Percentiles rank a stretch among this genome's conserved stretches.
Conservation (phyloP, 2,329 filamentous ascomycete genomes). For the Apiospora saccharicola region DNA sequence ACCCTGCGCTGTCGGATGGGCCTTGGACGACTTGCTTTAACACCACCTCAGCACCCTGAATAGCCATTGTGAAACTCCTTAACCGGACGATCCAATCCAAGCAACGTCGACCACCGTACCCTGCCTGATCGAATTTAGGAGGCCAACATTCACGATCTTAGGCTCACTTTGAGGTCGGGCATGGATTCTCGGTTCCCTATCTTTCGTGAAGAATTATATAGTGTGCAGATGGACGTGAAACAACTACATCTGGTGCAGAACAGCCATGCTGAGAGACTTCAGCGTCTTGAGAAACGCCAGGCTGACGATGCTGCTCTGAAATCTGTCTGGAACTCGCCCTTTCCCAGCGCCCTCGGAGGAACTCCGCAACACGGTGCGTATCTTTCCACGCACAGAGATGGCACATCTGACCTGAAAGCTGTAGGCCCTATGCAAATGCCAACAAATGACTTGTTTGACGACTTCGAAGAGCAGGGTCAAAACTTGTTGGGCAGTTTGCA, state of each 20-base stretch:
- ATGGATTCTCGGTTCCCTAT: constrained; percentile 71
- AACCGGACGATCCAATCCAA: constrained; percentile 1
- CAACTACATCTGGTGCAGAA: constrained; percentile 70
- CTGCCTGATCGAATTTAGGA: not conserved
- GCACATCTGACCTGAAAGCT: constrained; percentile 33
- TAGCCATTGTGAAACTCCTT: not conserved
- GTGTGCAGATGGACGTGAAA: constrained; percentile 75
- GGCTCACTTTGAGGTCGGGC: constrained; percentile 43
- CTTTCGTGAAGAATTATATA: constrained; percentile 70
- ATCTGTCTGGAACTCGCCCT: constrained; percentile 93
- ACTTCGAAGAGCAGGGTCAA: constrained; percentile 86
- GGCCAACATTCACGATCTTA: not conserved
- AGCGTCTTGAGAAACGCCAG: constrained; percentile 70
- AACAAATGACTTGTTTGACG: constrained; percentile 85
- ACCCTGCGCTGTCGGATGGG: constrained; percentile 29
- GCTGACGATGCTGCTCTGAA: constrained; percentile 75
- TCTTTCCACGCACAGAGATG: constrained; percentile 26
- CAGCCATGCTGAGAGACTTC: constrained; percentile 67
- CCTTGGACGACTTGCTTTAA: constrained; percentile 21
- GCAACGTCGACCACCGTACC: not conserved
- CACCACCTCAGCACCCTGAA: not conserved
- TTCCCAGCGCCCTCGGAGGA: constrained; percentile 83
- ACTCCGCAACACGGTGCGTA: constrained; percentile 85
- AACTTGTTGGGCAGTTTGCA: constrained; percentile 82
- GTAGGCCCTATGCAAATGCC: constrained; percentile 81